Percentiles rank a stretch among this genome's conserved stretches.
phyloP scores from a whole-genome alignment of 2,329 filamentous ascomycete species.

The Trichoderma simmonsii region DNA sequence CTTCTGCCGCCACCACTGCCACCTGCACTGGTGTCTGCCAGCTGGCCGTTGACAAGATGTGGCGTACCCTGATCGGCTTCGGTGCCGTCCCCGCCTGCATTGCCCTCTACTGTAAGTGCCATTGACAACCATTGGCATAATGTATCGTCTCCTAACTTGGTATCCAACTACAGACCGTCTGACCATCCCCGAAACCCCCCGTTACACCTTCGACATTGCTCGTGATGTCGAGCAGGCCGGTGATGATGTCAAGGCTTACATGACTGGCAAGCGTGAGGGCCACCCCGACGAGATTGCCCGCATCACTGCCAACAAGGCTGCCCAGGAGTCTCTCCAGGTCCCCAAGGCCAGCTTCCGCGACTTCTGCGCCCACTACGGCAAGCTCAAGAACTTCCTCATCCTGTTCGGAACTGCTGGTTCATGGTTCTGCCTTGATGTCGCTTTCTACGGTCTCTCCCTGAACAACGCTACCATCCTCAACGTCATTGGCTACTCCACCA shows the following conservation, averaged over 20 bases:
- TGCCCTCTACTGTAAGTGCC: slow-evolving; percentile 65
- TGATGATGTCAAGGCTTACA: slow-evolving; percentile 72
- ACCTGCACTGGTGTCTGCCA: slow-evolving; percentile 48
- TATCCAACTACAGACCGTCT: slow-evolving; percentile 48
- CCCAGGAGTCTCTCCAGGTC: slow-evolving; percentile 54
- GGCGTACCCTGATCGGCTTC: slow-evolving; percentile 76
- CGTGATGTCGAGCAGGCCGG: slow-evolving; percentile 71
- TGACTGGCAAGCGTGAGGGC: slow-evolving; percentile 60
- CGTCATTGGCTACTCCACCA: slow-evolving; percentile 65
- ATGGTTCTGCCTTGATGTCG: slow-evolving; percentile 71
- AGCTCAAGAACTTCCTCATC: slow-evolving; percentile 68
- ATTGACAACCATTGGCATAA: background rate
- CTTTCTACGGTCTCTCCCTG: slow-evolving; percentile 67
- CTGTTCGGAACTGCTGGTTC: slow-evolving; percentile 77
- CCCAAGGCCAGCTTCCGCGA: slow-evolving; percentile 71
- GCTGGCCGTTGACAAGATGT: slow-evolving; percentile 74
- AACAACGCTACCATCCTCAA: slow-evolving; percentile 72
- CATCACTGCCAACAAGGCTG: slow-evolving; percentile 53
- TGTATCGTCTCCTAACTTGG: background rate
- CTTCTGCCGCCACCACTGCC: slow-evolving; percentile 46
- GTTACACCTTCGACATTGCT: slow-evolving; percentile 81
- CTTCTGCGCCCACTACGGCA: slow-evolving; percentile 67
- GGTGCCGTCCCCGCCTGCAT: slow-evolving; percentile 77
- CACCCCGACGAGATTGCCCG: slow-evolving; percentile 64
- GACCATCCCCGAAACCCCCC: slow-evolving; percentile 83